A percentile compares a stretch with the other conserved stretches of the same genome.
Evolutionary conservation across 23 red algal species (phyloP).

Genomic region (Pyropia yezoensis): DNA sequence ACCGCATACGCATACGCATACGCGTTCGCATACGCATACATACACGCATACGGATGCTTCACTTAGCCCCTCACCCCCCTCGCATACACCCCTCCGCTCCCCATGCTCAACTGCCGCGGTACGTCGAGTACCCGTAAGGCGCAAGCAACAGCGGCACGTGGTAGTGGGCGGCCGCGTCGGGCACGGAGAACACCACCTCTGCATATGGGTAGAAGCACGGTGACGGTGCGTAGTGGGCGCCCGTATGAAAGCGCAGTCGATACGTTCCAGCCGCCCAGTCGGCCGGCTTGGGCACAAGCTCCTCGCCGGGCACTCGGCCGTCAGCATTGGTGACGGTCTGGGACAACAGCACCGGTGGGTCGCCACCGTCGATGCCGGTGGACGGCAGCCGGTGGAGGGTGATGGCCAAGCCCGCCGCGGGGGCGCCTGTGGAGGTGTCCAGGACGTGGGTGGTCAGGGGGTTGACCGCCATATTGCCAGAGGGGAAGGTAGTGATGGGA

Average conservation of each 20-base stretch:
- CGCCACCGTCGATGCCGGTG: slow-evolving; percentile 5
- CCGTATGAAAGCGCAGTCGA: slow-evolving; percentile 45
- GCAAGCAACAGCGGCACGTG: slow-evolving; percentile 75
- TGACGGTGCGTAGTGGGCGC: slow-evolving; percentile 29
- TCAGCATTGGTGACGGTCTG: slow-evolving; percentile 15
- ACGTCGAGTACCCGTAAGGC: slow-evolving; percentile 74
- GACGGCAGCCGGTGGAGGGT: slow-evolving; percentile 3
- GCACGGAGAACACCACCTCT: slow-evolving; percentile 57
- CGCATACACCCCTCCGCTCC: too few relatives aligned
- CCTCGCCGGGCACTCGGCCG: slow-evolving; percentile 23
- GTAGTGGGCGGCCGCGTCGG: slow-evolving; percentile 40
- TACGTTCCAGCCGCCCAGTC: slow-evolving; percentile 34
- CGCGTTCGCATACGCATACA: too few relatives aligned
- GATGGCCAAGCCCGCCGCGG: slow-evolving; percentile 32
- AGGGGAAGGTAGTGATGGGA: background rate
- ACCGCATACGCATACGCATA: too few relatives aligned
- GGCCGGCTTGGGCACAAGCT: slow-evolving; percentile 16
- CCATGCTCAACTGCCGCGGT: slow-evolving; percentile 54
- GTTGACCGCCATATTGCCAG: background rate
- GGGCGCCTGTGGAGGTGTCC: slow-evolving; percentile 49
- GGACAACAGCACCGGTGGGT: slow-evolving; percentile 9
- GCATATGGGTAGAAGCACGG: slow-evolving; percentile 70
- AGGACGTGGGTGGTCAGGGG: slow-evolving; percentile 67
- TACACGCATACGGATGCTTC: too few relatives aligned
- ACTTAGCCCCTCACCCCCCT: background rate